Evolutionary conservation across 1,284 basidiomycete genomes (phyloP).

Genomic region (Mycena sp.): DNA sequence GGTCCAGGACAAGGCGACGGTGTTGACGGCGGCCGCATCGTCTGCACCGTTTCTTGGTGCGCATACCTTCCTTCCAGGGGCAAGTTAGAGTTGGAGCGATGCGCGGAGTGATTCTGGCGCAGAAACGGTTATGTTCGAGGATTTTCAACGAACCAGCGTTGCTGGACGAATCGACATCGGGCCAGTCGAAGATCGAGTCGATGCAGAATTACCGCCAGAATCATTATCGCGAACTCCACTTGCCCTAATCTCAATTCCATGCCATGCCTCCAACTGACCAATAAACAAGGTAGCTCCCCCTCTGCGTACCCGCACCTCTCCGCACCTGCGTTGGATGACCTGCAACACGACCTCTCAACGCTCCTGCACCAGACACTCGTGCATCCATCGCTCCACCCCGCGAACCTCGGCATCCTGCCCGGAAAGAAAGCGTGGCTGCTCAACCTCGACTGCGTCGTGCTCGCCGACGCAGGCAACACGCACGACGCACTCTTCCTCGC

Average conservation of each 20-base stretch:
- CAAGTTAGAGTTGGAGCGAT: no score
- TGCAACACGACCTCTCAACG: conserved; percentile 73
- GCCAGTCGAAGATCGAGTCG: no score
- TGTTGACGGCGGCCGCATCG: conserved; percentile 65
- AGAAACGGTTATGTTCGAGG: no score
- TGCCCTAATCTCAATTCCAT: no score
- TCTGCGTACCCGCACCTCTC: conserved; percentile 78
- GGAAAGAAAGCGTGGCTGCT: conserved; percentile 75
- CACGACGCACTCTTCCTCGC: conserved; percentile 82
- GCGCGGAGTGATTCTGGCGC: no score
- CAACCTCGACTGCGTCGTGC: conserved; percentile 73
- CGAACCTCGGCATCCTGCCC: conserved; percentile 70
- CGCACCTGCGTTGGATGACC: conserved; percentile 70
- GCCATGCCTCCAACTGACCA: conserved; percentile 31
- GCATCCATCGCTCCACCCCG: conserved; percentile 68
- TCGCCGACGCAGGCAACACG: conserved; percentile 77
- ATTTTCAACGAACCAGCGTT: no score
- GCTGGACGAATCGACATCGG: no score
- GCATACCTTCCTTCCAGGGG: conserved; percentile 42
- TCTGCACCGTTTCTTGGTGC: conserved; percentile 79
- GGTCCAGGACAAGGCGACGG: conserved; percentile 50
- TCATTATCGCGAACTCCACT: no score
- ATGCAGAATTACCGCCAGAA: no score
- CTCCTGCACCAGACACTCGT: conserved; percentile 67
- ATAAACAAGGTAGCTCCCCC: conserved; percentile 69